Base-by-base conservation (phyloP, 257 asterid species). In the Echium plantagineum region DNA sequence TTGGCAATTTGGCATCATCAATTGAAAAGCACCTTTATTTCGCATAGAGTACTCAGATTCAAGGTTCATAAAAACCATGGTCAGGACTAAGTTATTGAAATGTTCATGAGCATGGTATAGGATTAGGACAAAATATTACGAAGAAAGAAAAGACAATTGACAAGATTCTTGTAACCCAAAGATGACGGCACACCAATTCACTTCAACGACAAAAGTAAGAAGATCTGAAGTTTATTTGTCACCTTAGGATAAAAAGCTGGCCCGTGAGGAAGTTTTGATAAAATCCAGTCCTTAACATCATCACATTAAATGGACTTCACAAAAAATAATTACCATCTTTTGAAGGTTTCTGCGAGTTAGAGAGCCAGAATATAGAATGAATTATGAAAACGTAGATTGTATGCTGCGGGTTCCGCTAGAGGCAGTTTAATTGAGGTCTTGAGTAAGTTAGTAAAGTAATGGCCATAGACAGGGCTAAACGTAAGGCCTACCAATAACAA, bases 211-310 rank as follows among this genome's bases (percentile, higher is more conserved):
- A 32, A 1, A 32, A 32, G 7, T 32, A 32, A 65, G 57, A 51
- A 21, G 59, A 55, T 10, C 28, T 24, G 15, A 55, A 56, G 55
- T 53, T 38, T 21, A 20, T 22, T 21, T 42, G 4, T 60, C 71
- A 91, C 98, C 98, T 87, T 91, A 60, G 96, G 89, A 72, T 88
- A 88, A 72, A 78, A 83, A 76, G 96, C 91, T 55, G 98, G 95
- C 28, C 94, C 98, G 5, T 17, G 30, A 57, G 96, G 98, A 75
- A 91, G 94, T 69, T 91, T 91, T 15, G 96, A 82, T 63, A 91
- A 67, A 76, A 91, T 88, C 98, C 98, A 91, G 57, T 91, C 98
- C 77, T 83, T 91, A 70, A 91, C 76, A 63, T 91, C 98, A 28
- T 35, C 46, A 35, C 7, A 35, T 35, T 7, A 35, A 8, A 35